Conservation (phyloP, 192 early-diverging fungal species). For the Thoreauomyces humboldtii region DNA sequence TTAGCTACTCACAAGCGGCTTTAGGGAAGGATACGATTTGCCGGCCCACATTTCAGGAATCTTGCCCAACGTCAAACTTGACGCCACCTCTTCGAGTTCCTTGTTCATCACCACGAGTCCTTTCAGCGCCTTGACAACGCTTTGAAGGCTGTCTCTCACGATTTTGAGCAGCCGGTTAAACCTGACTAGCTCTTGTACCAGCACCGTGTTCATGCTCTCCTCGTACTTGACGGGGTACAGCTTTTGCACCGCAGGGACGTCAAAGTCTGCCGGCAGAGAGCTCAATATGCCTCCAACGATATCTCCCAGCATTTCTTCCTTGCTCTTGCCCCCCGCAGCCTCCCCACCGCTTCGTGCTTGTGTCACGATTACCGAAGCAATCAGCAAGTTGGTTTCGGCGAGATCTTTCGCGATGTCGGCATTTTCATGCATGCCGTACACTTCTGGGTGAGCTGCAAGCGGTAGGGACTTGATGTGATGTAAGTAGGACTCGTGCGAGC, state of each 20-base stretch:
- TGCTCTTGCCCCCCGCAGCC: slow-evolving; percentile 40
- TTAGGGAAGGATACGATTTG: slow-evolving; percentile 59
- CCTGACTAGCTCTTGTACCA: slow-evolving; percentile 61
- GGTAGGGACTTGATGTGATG: slow-evolving; percentile 60
- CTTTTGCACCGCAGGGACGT: slow-evolving; percentile 38
- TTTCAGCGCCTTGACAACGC: slow-evolving; percentile 61
- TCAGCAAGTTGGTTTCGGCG: slow-evolving; percentile 52
- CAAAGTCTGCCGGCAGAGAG: slow-evolving; percentile 42
- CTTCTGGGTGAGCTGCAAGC: slow-evolving; percentile 53
- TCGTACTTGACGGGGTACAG: slow-evolving; percentile 56
- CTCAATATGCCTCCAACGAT: slow-evolving; percentile 51
- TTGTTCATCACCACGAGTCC: slow-evolving; percentile 64
- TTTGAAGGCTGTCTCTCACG: slow-evolving; percentile 50
- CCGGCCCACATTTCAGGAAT: slow-evolving; percentile 62
- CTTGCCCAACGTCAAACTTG: slow-evolving; percentile 50
- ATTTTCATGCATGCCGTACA: slow-evolving; percentile 66
- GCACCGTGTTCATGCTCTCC: slow-evolving; percentile 60
- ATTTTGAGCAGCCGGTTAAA: slow-evolving; percentile 57
- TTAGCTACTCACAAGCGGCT: slow-evolving; percentile 46
- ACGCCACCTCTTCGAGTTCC: slow-evolving; percentile 57
- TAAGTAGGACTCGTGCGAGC: slow-evolving; percentile 47
- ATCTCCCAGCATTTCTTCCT: slow-evolving; percentile 49
- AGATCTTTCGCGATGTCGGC: slow-evolving; percentile 62
- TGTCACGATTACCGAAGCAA: slow-evolving; percentile 50
- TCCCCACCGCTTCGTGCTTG: slow-evolving; percentile 42